Evolutionary conservation across 805 yeast genomes (phyloP).

Genomic region (Cyberlindnera mississippiensis): DNA sequence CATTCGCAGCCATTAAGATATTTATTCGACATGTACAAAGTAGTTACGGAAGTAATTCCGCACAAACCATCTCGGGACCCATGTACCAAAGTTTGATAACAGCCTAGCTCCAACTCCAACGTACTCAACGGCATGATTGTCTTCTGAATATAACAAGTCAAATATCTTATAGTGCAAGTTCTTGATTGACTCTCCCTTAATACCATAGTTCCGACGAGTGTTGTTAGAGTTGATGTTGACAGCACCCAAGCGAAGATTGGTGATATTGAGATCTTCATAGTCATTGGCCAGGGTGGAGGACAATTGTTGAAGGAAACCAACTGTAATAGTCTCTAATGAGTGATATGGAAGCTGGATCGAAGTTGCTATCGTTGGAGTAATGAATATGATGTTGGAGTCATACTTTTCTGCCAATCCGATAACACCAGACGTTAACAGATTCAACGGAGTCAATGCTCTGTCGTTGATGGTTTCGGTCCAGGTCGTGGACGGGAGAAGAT

Average conservation of each 20-base stretch:
- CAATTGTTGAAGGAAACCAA: slow-evolving; percentile 38
- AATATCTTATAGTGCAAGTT: slow-evolving; percentile 22
- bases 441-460: slow-evolving; percentile 45
- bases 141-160: slow-evolving; percentile 22
- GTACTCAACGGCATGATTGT: slow-evolving; percentile 17
- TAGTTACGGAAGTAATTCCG: slow-evolving; percentile 15
- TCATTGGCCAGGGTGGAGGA: slow-evolving; percentile 34
- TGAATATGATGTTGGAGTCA: slow-evolving; percentile 43
- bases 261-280: slow-evolving; percentile 40
- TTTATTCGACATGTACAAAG: slow-evolving; percentile 6
- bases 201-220: slow-evolving; percentile 18
- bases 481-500: slow-evolving; percentile 44
- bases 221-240: slow-evolving; percentile 36
- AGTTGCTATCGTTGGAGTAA: slow-evolving; percentile 55
- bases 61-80: slow-evolving; percentile 23
- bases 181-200: slow-evolving; percentile 22
- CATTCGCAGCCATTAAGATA: too few species aligned
- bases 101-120: slow-evolving; percentile 26
- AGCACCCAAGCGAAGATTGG: slow-evolving; percentile 45
- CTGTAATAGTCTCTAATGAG: slow-evolving; percentile 56
- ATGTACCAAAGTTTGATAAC: slow-evolving; percentile 15
- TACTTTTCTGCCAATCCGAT: slow-evolving; percentile 50
- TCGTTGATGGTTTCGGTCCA: slow-evolving; percentile 48
- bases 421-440: slow-evolving; percentile 52
- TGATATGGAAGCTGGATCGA: slow-evolving; percentile 57